These are phyloP conservation scores for Heterobasidion irregulare DNA, from an alignment of 1,284 basidiomycete species.

Conservation along the genomic window DNA sequence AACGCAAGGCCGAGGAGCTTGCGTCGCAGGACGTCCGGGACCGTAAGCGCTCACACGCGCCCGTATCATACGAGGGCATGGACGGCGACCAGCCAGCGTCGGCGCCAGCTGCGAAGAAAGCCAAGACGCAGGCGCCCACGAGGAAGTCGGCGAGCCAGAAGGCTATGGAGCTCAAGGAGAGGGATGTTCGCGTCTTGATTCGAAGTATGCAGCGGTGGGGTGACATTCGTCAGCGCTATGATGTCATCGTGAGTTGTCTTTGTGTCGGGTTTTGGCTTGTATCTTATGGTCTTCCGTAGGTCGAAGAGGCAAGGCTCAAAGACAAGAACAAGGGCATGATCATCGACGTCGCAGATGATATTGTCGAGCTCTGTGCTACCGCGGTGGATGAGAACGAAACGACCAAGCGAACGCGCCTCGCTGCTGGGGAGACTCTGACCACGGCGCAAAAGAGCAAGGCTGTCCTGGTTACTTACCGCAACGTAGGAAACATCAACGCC, in stretches of 20 bases:
- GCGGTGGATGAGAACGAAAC: conserved; percentile 83
- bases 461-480: conserved; percentile 85
- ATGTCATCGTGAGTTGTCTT: conserved; percentile 80
- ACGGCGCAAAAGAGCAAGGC: conserved; percentile 93
- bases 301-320: conserved; percentile 86
- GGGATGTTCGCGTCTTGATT: conserved; percentile 93
- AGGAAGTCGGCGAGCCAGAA: conserved; percentile 86
- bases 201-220: conserved; percentile 97
- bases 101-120: conserved; percentile 61
- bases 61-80: conserved; percentile 88
- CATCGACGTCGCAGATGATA: conserved; percentile 87
- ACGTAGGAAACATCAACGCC: conserved; percentile 93
- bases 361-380: conserved; percentile 79
- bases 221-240: conserved; percentile 91
- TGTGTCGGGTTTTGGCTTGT: neutral
- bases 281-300: conserved; percentile 32
- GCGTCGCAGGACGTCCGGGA: conserved; percentile 59
- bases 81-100: conserved; percentile 69
- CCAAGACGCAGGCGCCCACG: conserved; percentile 57
- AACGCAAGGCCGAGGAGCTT: conserved; percentile 60
- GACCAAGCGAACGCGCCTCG: conserved; percentile 67
- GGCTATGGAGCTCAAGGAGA: conserved; percentile 93
- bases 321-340: conserved; percentile 95
- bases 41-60: conserved; percentile 80
- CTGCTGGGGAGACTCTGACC: conserved; percentile 78